Base-by-base conservation (phyloP, 306 rosid species). In the Coriaria nepalensis region DNA sequence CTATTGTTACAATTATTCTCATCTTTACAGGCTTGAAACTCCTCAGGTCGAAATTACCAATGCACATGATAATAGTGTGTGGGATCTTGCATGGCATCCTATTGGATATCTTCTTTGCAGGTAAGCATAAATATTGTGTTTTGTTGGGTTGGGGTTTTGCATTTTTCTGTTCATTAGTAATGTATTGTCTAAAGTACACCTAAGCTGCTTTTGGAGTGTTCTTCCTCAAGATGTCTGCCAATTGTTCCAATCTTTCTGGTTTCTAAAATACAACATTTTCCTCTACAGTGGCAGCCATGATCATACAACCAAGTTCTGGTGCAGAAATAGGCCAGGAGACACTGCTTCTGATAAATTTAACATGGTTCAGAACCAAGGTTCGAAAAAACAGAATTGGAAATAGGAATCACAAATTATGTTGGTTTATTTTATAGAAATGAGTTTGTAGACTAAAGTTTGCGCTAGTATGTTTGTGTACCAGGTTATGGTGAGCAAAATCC, bases 81-180 rank as follows among this genome's bases (percentile, higher is more conserved):
- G 95, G 98, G 94, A 90, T 68, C 95, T 90, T 65, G 95, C 93
- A 14, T 90, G 98, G 98, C 98, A 90, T 71, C 98, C 98, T 57
- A 81, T 79, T 49, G 98, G 98, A 56, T 90, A 90, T 70, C 95
- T 90, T 75, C 94, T 90, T 49, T 81, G 95, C 95, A 90, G 98
- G 98, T 85, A 50, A 65, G 63, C 8, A 54, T 54, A 42, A 45
- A 61, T 52, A 37, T 48, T 46, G 20, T 68, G 33, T 56, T 49
- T 37, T 52, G 54, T 44, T 46, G 13, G 1, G 29, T 41, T 52
- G 52, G 64, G 53, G 54, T 58, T 43, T 45, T 50, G 37, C 33
- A 37, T 13, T 50, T 40, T 7, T 58, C 5, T 42, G 10, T 40
- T 10, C 10, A 20, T 40, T 53, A 7, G 12, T 53, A 53, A 38